Conservation (phyloP, 192 early-diverging fungal species). For the Coemansia nantahalensis region DNA sequence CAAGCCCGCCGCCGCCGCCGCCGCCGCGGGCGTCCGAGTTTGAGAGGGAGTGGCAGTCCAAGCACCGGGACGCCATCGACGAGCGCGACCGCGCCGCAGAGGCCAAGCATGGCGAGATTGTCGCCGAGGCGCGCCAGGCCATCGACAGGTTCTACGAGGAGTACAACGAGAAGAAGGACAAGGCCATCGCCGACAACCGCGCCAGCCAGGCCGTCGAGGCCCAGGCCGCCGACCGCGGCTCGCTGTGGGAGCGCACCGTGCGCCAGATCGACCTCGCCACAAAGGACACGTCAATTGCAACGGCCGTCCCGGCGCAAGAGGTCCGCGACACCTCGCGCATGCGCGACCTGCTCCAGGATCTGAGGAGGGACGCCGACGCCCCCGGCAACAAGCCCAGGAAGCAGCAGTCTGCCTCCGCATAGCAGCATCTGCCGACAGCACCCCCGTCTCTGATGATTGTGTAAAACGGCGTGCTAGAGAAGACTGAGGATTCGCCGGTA, state of each 20-base stretch:
- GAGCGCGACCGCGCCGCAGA: slow-evolving; percentile 60
- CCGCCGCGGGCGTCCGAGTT: slow-evolving; percentile 12
- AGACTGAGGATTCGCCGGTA: slow-evolving; percentile 62
- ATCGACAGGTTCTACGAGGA: slow-evolving; percentile 81
- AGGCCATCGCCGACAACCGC: slow-evolving; percentile 62
- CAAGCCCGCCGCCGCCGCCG: background rate
- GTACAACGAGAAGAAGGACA: slow-evolving; percentile 72
- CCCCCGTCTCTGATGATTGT: too few relatives aligned
- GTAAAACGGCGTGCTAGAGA: slow-evolving; percentile 12
- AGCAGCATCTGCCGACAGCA: background rate
- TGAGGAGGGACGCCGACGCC: slow-evolving; percentile 66
- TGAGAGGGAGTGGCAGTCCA: slow-evolving; percentile 63
- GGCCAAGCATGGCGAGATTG: slow-evolving; percentile 56
- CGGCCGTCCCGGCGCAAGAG: background rate
- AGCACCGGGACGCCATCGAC: slow-evolving; percentile 56
- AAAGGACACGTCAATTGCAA: slow-evolving; percentile 8
- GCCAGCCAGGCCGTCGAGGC: slow-evolving; percentile 50
- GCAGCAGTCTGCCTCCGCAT: background rate
- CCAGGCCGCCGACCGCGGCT: slow-evolving; percentile 57
- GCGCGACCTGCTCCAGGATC: slow-evolving; percentile 66
- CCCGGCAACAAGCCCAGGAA: slow-evolving; percentile 58
- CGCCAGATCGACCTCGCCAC: slow-evolving; percentile 63
- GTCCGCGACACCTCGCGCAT: slow-evolving; percentile 64
- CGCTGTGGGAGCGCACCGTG: slow-evolving; percentile 71
- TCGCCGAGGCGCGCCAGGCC: slow-evolving; percentile 59